Percentiles rank a stretch among this genome's conserved stretches.
These are phyloP conservation scores for Dryadomyces quercus-mongolicae DNA, from an alignment of 2,329 filamentous ascomycete genomes.

Conservation along the genomic window DNA sequence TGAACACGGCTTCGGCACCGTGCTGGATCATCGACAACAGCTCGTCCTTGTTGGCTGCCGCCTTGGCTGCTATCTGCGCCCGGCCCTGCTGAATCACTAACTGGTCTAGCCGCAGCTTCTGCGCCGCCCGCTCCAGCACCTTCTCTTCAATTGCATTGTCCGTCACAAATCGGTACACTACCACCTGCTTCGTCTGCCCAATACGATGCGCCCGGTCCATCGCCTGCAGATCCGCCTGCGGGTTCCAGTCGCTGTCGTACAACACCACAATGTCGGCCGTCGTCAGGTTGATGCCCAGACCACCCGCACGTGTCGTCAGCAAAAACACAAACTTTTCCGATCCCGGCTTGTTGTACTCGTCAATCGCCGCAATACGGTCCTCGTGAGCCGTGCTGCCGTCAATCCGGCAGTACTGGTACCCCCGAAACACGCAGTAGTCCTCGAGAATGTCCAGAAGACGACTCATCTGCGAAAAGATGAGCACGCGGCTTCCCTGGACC, in stretches of 20 bases:
- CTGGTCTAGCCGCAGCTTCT: constrained; percentile 92
- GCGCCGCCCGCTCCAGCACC: constrained; percentile 88
- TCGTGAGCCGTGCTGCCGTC: constrained; percentile 95
- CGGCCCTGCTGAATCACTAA: constrained; percentile 96
- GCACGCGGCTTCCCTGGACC: constrained; percentile 80
- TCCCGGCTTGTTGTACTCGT: constrained; percentile 92
- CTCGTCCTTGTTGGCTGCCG: constrained; percentile 90
- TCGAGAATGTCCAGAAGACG: constrained; percentile 93
- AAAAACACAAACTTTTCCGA: constrained; percentile 97
- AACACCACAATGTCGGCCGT: constrained; percentile 90
- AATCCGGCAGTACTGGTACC: constrained; percentile 93
- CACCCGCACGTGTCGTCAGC: constrained; percentile 88
- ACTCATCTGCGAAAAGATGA: constrained; percentile 99
- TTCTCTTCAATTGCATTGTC: constrained; percentile 99
- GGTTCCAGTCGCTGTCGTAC: constrained; percentile 98
- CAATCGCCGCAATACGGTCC: constrained; percentile 92
- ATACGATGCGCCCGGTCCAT: constrained; percentile 99
- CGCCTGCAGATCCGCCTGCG: constrained; percentile 92
- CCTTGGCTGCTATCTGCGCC: constrained; percentile 79
- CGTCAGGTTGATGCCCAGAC: constrained; percentile 92
- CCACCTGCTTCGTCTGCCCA: constrained; percentile 94
- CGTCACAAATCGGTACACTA: constrained; percentile 93
- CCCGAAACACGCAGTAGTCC: constrained; percentile 93
- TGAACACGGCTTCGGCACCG: constrained; percentile 89
- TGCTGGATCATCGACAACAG: constrained; percentile 97